Evolutionary conservation across 345 rosid genomes (phyloP), one percentile per base, ranked within the genome.

Genomic region (Hibiscus syriacus): DNA sequence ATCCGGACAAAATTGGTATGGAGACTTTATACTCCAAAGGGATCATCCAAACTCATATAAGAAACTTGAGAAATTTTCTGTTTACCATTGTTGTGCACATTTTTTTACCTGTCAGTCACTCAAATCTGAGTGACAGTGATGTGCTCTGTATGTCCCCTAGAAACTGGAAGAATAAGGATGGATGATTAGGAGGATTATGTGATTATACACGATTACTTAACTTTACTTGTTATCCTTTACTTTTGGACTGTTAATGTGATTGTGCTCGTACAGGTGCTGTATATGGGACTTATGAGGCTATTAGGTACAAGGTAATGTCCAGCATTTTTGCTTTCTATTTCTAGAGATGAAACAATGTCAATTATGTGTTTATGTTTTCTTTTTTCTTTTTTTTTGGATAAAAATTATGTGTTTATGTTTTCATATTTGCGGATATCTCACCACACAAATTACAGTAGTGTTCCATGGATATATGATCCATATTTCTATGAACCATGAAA

Each of bases 201-300:
- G 39, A n/a, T 22, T 6, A 1, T 30, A 30, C 14, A 0, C n/a
- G n/a, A 13, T 19, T 0, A 0, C 10, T 2, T 9, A 17, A 3
- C 6, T 34, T 34, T 17, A 3, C 4, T 58, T 58, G 8, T 9
- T 2, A 8, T 58, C 26, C 27, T 27, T 55, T 14, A 27, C 27
- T 27, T 17, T 66, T 13, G 2, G 3, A 49, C 7, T 6, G 25
- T 68, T 23, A 27, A 19, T 3, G 19, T 41, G 14, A 19, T 34
- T 58, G 3, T 14, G 5, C 41, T 26, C 49, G 29, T 77, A 45
- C 73, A 83, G 90, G 90, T 67, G 87, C 87, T 70, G 86, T n/a
- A n/a, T n/a, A n/a, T n/a, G n/a, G n/a, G n/a, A n/a, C n/a, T n/a
- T n/a, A n/a, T n/a, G n/a, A n/a, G 52, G 86, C 90, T 6, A 66